Evolutionary conservation across 148 eudicot species (phyloP).

Genomic region (Selenicereus undatus): DNA sequence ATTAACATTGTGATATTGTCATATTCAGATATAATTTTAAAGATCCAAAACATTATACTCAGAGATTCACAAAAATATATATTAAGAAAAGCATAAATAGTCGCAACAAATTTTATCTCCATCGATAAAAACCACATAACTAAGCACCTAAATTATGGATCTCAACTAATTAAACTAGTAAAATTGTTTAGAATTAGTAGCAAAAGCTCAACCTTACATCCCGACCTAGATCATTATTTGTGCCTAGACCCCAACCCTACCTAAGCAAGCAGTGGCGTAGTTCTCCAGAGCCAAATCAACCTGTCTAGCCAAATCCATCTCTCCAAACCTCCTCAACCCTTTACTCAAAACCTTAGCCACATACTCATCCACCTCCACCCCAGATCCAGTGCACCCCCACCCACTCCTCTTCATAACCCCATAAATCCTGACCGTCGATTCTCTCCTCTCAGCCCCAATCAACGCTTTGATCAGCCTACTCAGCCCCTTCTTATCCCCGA

Average conservation of each 20-base stretch:
- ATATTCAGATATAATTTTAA: not conserved
- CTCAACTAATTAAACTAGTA: not conserved
- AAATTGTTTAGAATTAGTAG: not conserved
- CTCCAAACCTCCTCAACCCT: conserved; percentile 68
- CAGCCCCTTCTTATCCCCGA: conserved; percentile 58
- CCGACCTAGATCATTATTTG: not conserved
- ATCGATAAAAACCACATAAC: not conserved
- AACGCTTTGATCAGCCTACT: conserved; percentile 56
- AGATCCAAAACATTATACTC: too few relatives aligned
- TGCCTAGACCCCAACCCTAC: conserved; percentile 17
- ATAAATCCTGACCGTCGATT: conserved; percentile 61
- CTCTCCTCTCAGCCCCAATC: conserved; percentile 47
- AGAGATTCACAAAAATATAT: too few relatives aligned
- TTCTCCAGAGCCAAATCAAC: conserved; percentile 45
- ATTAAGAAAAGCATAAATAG: not conserved
- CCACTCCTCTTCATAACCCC: conserved; percentile 71
- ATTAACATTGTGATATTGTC: too few relatives aligned
- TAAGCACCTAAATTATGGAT: not conserved
- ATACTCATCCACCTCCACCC: conserved; percentile 65
- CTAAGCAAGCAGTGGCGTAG: conserved; percentile 39
- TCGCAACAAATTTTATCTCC: not conserved
- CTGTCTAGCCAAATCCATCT: conserved; percentile 49
- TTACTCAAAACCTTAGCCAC: conserved; percentile 64
- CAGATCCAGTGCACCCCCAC: conserved; percentile 42
- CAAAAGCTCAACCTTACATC: not conserved